These are phyloP conservation scores for Cnidoscolus chayamansa DNA, from an alignment of 441 rosid genomes.

Conservation along the genomic window DNA sequence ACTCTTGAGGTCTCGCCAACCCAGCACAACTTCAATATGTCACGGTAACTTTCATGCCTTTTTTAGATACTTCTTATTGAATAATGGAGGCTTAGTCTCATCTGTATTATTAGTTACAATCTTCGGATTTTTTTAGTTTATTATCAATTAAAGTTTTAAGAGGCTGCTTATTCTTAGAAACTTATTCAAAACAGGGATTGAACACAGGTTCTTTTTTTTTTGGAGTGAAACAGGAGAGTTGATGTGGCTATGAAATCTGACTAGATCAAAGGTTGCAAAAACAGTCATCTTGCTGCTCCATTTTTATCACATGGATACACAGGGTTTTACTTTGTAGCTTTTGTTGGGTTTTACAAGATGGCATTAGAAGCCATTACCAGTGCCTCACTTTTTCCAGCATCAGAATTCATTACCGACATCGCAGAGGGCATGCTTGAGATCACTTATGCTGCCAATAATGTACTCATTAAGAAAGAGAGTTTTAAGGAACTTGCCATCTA, in stretches of 20 bases:
- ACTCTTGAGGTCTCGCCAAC: neutral
- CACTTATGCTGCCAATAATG: slow-evolving; percentile 34
- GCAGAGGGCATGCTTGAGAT: slow-evolving; percentile 46
- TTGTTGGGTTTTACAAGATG: slow-evolving; percentile 33
- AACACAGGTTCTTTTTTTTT: slow-evolving; percentile 12
- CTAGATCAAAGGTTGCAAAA: slow-evolving; percentile 13
- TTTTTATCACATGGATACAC: slow-evolving; percentile 18
- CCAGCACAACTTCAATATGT: neutral
- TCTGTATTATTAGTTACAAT: neutral
- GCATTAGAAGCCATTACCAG: slow-evolving; percentile 35
- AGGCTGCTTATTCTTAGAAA: neutral
- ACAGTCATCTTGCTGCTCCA: slow-evolving; percentile 10
- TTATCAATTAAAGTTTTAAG: neutral
- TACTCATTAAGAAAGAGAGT: slow-evolving; percentile 46
- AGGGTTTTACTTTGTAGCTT: slow-evolving; percentile 25
- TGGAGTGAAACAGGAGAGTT: slow-evolving; percentile 16
- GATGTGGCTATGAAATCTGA: slow-evolving; percentile 6
- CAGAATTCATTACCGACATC: slow-evolving; percentile 42
- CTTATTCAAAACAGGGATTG: slow-evolving; percentile 14
- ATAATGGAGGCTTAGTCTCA: neutral
- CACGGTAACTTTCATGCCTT: too few species aligned
- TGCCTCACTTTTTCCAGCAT: slow-evolving; percentile 37
- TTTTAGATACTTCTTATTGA: too few species aligned
- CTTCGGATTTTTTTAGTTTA: neutral
- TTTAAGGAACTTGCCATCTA: slow-evolving; percentile 45